These are phyloP conservation scores for Mycena leptocephala DNA, from an alignment of 768 basidiomycete species.

Conservation along the genomic window DNA sequence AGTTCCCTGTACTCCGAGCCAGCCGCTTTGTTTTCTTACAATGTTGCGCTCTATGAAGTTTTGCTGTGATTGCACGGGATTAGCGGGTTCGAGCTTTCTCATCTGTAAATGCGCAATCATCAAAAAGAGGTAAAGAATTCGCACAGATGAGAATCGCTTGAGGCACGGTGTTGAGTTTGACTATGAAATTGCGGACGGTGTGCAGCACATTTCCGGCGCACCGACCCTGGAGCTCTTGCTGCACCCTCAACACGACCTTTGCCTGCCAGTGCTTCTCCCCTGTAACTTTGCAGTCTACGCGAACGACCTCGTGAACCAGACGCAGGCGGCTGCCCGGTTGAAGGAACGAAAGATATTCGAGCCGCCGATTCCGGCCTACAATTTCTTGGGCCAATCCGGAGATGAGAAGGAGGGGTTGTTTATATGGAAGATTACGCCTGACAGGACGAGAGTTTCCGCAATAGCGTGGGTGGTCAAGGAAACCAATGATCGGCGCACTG, in stretches of 20 bases:
- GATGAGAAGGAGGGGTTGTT: conserved; percentile 7
- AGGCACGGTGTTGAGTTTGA: not conserved
- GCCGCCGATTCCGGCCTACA: not conserved
- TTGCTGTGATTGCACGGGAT: too few species aligned
- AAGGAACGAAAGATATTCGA: not conserved
- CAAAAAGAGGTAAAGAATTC: not conserved
- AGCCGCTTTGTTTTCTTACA: too few species aligned
- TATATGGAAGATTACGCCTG: not conserved
- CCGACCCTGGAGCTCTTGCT: conserved; percentile 1
- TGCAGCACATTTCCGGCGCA: conserved; percentile 1
- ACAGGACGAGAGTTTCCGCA: too few species aligned
- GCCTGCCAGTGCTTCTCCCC: conserved; percentile 15
- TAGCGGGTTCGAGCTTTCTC: too few species aligned
- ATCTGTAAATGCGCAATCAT: too few species aligned
- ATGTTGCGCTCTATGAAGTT: too few species aligned
- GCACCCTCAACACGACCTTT: conserved; percentile 1
- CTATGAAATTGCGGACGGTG: not conserved
- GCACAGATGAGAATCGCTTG: not conserved
- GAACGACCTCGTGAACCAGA: not conserved
- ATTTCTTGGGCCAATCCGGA: not conserved
- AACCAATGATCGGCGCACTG: too few species aligned
- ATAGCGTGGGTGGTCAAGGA: too few species aligned
- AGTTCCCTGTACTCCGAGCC: too few species aligned
- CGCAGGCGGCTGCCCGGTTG: not conserved
- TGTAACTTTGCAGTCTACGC: conserved; percentile 14